Conservation (phyloP, 345 rosid genomes). For the Populus simonii region DNA sequence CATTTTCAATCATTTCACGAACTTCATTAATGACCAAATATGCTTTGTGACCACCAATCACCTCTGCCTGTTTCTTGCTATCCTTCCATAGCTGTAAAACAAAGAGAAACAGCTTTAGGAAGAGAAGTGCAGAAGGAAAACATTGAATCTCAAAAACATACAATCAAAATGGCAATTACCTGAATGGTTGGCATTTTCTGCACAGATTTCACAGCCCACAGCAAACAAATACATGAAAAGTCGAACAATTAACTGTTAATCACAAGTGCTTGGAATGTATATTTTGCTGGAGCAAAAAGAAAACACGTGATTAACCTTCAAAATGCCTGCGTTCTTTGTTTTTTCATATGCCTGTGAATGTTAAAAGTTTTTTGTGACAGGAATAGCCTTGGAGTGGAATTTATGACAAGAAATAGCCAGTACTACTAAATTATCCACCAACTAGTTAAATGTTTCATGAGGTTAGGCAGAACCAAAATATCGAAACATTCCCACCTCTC, state of each 20-base stretch:
- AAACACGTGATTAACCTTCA: not conserved
- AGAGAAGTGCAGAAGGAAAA: not conserved
- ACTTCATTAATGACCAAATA: conserved; percentile 66
- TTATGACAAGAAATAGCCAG: not conserved
- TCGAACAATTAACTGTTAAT: conserved; percentile 16
- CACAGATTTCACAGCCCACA: conserved; percentile 6
- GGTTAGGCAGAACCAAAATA: not conserved
- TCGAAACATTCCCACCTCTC: not conserved
- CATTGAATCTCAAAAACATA: not conserved
- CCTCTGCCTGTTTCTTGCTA: conserved; percentile 72
- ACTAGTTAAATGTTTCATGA: not conserved
- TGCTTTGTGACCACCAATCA: conserved; percentile 86
- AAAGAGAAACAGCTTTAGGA: not conserved
- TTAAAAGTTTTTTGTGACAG: not conserved
- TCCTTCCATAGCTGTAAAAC: conserved; percentile 69
- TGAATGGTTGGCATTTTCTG: conserved; percentile 98
- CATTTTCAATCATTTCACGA: conserved; percentile 70
- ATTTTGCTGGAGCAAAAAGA: not conserved
- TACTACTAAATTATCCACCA: not conserved
- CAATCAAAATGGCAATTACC: conserved; percentile 34
- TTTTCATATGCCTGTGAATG: not conserved
- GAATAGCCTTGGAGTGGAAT: not conserved
- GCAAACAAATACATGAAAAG: conserved; percentile 31
- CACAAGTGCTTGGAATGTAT: not conserved
- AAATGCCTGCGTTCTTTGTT: not conserved